Evolutionary conservation across 345 rosid species (phyloP), one percentile per base, ranked within the genome.

Genomic region (Citropsis articulata): DNA sequence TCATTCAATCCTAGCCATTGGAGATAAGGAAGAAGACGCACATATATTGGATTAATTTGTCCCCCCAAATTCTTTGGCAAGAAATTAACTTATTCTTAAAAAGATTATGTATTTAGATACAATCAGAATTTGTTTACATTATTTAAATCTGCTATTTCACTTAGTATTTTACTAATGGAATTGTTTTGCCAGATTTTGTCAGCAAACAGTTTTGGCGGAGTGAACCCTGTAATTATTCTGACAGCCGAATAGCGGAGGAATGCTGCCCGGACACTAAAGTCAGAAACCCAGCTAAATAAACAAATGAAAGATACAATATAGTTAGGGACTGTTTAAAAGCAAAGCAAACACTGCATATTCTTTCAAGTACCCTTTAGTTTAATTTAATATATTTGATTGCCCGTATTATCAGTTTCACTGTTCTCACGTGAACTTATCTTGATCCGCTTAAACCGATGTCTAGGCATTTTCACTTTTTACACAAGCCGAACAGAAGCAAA

Each of bases 361-460:
- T 53, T 22, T 22, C 2, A 28, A 71, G 42, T 33, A 1, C 31
- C 75, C 0, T 55, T 19, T 31, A 55, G 8, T 7, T 57, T 72
- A 62, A 61, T 13, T 25, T 38, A 36, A 33, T 33, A 67, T n/a
- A 38, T 4, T n/a, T 36, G 7, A 24, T 73, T 73, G 50, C 18
- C 66, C 24, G 3, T 45, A 24, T 73, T 48, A 45, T 27, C 73
- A 25, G 73, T 69, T 6, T 60, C 56, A 36, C 42, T 55, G 9
- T 62, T 27, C 59, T 74, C 69, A 62, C 77, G 69, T 62, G 69
- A 60, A 25, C 62, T 73, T 14, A 36, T n/a, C 71, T 22, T 38
- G 50, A 69, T 69, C 56, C 9, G 69, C 68, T 40, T 13, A n/a
- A 67, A 40, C 53, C 48, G 22, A 24, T 59, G 33, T n/a, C 53